Evolutionary conservation across 257 asterid species (phyloP), one percentile per base, ranked within the genome.

Genomic region (Lithospermum erythrorhizon): DNA sequence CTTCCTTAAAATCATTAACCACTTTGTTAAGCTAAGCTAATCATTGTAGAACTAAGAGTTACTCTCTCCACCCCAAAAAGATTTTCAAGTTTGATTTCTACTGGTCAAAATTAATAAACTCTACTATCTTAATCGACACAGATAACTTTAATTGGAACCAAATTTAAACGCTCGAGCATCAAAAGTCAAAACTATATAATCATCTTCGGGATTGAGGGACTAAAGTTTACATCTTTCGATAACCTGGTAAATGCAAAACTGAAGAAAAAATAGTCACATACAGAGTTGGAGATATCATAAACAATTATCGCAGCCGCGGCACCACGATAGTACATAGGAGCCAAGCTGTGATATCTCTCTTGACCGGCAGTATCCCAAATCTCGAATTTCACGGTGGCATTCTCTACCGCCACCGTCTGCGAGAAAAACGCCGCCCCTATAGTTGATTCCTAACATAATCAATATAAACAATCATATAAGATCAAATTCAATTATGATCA

Each of bases 301-400:
- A 91, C 98, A 63, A 91, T 88, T 56, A 91, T 82, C 16, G 98
- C 96, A 57, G 98, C 98, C 21, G 97, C 97, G 25, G 96, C 95
- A 4, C 98, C 98, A 70, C 98, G 78, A 70, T 91, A 88, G 55
- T 91, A 91, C 98, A 91, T 91, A 20, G 98, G 97, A 9, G 98
- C 98, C 80, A 91, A 82, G 81, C 97, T 91, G 63, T 91, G 98
- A 72, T 88, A 91, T 66, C 98, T 86, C 81, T 91, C 98, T 80
- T 86, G 97, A 5, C 96, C 98, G 23, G 97, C 98, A 37, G 98
- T 91, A 65, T 91, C 98, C 98, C 96, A 91, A 75, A 91, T 91
- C 90, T 88, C 98, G 64, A 91, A 91, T 72, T 91, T 91, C 67
- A 91, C 95, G 23, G 95, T 86, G 24, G 84, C 78, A 74, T 82